Evolutionary conservation across 2,329 filamentous ascomycete genomes (phyloP).

Genomic region (Talaromyces sp.): DNA sequence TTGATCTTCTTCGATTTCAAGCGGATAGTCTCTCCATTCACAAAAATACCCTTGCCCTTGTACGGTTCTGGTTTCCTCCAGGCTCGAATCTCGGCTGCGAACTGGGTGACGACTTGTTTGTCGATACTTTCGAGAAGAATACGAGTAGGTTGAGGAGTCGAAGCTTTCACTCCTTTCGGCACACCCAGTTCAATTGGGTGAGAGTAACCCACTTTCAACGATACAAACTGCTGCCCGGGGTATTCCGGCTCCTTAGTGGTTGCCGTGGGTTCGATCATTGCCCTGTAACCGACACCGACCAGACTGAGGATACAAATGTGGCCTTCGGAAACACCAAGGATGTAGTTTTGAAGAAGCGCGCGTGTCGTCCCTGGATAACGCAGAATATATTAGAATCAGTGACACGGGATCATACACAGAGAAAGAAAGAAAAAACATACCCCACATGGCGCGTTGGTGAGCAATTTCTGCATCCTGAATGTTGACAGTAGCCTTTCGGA

Average conservation of each 20-base stretch:
- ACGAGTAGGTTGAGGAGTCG: conserved; percentile 82
- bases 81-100: conserved; percentile 79
- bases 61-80: conserved; percentile 96
- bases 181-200: conserved; percentile 90
- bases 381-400: conserved; percentile 17
- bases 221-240: conserved; percentile 81
- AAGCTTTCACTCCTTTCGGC: conserved; percentile 77
- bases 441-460: conserved; percentile 94
- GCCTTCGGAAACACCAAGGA: conserved; percentile 91
- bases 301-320: conserved; percentile 90
- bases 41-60: conserved; percentile 98
- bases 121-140: conserved; percentile 85
- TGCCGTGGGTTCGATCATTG: conserved; percentile 73
- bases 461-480: conserved; percentile 65
- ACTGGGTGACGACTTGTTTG: conserved; percentile 81
- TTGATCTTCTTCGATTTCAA: conserved; percentile 98
- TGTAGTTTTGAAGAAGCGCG: conserved; percentile 83
- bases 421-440: conserved; percentile 51
- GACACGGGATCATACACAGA: background rate
- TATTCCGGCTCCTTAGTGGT: conserved; percentile 63
- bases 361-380: conserved; percentile 69
- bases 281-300: conserved; percentile 93
- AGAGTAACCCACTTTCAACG: conserved; percentile 92
- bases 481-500: conserved; percentile 61
- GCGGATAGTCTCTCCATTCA: conserved; percentile 96